These are phyloP conservation scores for Apiospora pterosperma DNA, from an alignment of 2,329 filamentous ascomycete species.

Conservation along the genomic window DNA sequence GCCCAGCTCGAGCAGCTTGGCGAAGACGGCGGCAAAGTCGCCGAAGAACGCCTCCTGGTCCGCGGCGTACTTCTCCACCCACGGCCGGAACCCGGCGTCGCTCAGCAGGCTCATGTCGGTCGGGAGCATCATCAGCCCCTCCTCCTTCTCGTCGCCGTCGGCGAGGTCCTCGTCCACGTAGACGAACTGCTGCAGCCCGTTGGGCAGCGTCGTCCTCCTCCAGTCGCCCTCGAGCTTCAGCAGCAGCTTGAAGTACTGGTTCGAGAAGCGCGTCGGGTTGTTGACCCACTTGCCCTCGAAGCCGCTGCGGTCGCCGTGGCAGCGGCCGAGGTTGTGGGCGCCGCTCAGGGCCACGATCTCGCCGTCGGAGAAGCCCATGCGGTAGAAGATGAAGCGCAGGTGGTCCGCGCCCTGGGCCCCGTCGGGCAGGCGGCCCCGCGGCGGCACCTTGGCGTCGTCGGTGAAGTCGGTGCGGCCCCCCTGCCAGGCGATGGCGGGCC, in stretches of 20 bases:
- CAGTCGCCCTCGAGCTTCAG: slow-evolving; percentile 25
- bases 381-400: slow-evolving; percentile 83
- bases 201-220: slow-evolving; percentile 23
- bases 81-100: slow-evolving; percentile 50
- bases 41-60: slow-evolving; percentile 61
- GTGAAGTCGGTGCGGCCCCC: slow-evolving; percentile 59
- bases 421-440: slow-evolving; percentile 66
- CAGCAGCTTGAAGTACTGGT: slow-evolving; percentile 33
- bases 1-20: slow-evolving; percentile 58
- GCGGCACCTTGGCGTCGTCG: slow-evolving; percentile 57
- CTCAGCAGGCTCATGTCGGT: slow-evolving; percentile 57
- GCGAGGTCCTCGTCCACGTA: slow-evolving; percentile 57
- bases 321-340: slow-evolving; percentile 82
- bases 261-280: slow-evolving; percentile 34
- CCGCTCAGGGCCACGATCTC: slow-evolving; percentile 90
- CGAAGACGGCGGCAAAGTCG: slow-evolving; percentile 56
- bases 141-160: slow-evolving; percentile 41
- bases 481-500: slow-evolving; percentile 53
- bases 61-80: slow-evolving; percentile 56
- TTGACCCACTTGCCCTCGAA: slow-evolving; percentile 35
- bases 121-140: slow-evolving; percentile 65
- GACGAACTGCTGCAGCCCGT: slow-evolving; percentile 45
- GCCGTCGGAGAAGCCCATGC: slow-evolving; percentile 95
- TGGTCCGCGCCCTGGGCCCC: slow-evolving; percentile 75
- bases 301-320: slow-evolving; percentile 33